Evolutionary conservation across 2,329 filamentous ascomycete genomes (phyloP).

Genomic region (Aspergillus vadensis): DNA sequence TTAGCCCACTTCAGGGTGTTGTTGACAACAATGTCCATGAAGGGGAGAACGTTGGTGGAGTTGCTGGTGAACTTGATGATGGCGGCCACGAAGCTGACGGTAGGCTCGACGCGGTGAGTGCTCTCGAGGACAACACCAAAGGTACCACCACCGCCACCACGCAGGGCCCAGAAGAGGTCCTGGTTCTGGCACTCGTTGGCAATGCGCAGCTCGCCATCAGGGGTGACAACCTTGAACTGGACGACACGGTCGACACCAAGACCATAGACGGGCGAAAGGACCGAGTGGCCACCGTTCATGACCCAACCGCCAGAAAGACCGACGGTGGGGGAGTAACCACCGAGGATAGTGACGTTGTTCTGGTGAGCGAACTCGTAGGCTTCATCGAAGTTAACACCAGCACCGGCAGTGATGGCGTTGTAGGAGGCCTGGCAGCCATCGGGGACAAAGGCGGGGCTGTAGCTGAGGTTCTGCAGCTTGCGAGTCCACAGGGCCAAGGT

Average conservation of each 20-base stretch:
- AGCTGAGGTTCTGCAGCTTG: constrained; percentile 26
- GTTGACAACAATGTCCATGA: constrained; percentile 26
- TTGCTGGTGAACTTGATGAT: constrained; percentile 21
- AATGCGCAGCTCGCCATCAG: constrained; percentile 16
- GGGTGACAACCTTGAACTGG: constrained; percentile 32
- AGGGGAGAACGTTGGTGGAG: constrained; percentile 21
- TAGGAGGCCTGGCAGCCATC: constrained; percentile 13
- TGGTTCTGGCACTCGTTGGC: constrained; percentile 22
- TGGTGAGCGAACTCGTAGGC: constrained; percentile 28
- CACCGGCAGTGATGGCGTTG: constrained; percentile 30
- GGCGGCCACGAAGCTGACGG: constrained; percentile 14
- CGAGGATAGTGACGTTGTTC: constrained; percentile 29
- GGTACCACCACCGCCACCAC: constrained; percentile 23
- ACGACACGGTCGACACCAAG: constrained; percentile 33
- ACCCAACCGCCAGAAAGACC: constrained; percentile 31
- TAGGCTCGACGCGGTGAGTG: constrained; percentile 19
- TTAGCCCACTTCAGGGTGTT: constrained; percentile 23
- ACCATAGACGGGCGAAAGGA: constrained; percentile 31
- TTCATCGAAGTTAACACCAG: constrained; percentile 33
- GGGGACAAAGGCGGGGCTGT: constrained; percentile 13
- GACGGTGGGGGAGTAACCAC: constrained; percentile 20
- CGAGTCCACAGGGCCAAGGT: constrained; percentile 35
- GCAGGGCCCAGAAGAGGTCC: constrained; percentile 26
- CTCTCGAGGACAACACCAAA: constrained; percentile 22
- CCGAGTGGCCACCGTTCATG: constrained; percentile 32